These are phyloP conservation scores for Rosa rugosa DNA, from an alignment of 306 rosid genomes.

Conservation along the genomic window DNA sequence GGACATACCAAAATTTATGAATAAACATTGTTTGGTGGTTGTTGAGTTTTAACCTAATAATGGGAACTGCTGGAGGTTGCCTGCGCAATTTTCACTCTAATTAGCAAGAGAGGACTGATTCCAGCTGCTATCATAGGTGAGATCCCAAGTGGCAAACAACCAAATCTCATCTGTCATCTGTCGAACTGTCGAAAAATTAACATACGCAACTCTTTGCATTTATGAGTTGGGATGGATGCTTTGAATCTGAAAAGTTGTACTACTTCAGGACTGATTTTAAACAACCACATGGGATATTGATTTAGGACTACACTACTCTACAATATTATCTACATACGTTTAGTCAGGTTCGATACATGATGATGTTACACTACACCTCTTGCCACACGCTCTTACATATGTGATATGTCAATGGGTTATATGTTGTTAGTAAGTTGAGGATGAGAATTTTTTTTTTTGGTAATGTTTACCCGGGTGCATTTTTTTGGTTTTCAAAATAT, in stretches of 20 bases:
- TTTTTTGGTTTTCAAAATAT: too few species aligned
- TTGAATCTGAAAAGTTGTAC: background rate
- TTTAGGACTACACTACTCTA: background rate
- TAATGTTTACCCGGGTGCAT: too few species aligned
- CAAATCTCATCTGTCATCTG: background rate
- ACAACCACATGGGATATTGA: background rate
- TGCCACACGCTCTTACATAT: background rate
- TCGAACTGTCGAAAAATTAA: background rate
- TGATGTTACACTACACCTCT: background rate
- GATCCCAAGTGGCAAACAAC: background rate
- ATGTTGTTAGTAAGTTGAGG: too few species aligned
- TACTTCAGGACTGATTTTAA: background rate
- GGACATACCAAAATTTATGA: constrained; percentile 21
- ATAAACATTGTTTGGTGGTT: background rate
- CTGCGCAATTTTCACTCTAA: background rate
- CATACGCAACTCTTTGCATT: background rate
- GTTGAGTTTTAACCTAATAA: constrained; percentile 15
- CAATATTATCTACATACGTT: too few species aligned
- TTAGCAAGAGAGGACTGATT: background rate
- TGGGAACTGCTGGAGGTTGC: background rate
- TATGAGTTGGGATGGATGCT: background rate
- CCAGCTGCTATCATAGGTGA: background rate
- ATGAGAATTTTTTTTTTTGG: too few species aligned
- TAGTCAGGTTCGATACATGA: background rate
- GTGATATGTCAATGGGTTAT: too few species aligned